These are phyloP conservation scores for Scenedesmus sp. DNA, from an alignment of 163 green algal species.

Conservation along the genomic window DNA sequence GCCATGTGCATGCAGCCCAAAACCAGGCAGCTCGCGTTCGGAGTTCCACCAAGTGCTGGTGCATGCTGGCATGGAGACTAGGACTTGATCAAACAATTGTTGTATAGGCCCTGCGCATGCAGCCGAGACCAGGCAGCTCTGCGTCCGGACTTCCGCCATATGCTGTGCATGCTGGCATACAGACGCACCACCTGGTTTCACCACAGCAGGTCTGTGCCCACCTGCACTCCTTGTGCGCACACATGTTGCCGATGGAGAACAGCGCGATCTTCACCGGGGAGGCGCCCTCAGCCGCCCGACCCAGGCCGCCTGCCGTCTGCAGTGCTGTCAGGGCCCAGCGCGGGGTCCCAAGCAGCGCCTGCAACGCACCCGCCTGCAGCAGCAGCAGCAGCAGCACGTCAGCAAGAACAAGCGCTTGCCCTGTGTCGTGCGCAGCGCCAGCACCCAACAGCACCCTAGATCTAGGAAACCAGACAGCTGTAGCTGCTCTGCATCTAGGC, in stretches of 20 bases:
- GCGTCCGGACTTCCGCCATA: background rate
- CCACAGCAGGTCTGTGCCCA: background rate
- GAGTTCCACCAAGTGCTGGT: too few species aligned
- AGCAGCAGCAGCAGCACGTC: background rate
- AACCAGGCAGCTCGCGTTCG: too few species aligned
- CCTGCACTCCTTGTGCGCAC: slow-evolving; percentile 82
- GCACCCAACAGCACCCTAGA: too few species aligned
- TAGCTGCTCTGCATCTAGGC: too few species aligned
- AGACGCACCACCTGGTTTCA: background rate
- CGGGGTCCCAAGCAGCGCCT: slow-evolving; percentile 71
- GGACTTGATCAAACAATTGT: too few species aligned
- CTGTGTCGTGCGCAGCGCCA: too few species aligned
- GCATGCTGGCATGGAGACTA: too few species aligned
- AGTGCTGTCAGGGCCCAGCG: slow-evolving; percentile 29
- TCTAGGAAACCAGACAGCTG: too few species aligned
- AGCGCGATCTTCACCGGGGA: slow-evolving; percentile 91
- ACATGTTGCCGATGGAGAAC: slow-evolving; percentile 96
- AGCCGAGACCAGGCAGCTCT: background rate
- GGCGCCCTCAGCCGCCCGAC: slow-evolving; percentile 55
- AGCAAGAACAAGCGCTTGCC: background rate
- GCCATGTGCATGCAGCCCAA: too few species aligned
- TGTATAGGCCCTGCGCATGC: background rate
- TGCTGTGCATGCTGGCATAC: too few species aligned
- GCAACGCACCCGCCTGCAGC: slow-evolving; percentile 72
- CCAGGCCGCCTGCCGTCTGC: slow-evolving; percentile 21